Evolutionary conservation across 2,329 filamentous ascomycete species (phyloP).

Genomic region (Aspergillus phoenicis): DNA sequence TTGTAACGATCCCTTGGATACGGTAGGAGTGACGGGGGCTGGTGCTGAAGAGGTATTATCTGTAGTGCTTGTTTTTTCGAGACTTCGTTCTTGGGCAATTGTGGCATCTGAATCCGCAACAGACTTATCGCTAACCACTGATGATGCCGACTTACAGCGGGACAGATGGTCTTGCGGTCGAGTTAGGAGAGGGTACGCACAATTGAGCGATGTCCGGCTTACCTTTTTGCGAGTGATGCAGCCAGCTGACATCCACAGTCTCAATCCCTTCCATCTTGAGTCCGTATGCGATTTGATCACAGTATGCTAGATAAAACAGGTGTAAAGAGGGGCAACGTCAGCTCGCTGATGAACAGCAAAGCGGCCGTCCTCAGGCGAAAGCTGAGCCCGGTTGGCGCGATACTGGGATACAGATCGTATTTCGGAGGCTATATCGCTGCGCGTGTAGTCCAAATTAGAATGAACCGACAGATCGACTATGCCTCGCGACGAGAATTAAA

Average conservation of each 20-base stretch:
- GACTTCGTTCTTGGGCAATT: constrained; percentile 18
- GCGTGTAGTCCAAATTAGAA: constrained; percentile 1
- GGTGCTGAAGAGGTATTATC: constrained; percentile 26
- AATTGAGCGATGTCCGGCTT: constrained; percentile 26
- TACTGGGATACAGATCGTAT: neutral
- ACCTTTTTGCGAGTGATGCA: constrained; percentile 84
- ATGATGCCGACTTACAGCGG: constrained; percentile 40
- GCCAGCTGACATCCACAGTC: constrained; percentile 87
- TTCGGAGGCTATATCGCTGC: neutral
- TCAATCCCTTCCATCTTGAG: constrained; percentile 74
- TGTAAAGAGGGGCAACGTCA: neutral
- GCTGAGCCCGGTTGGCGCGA: neutral
- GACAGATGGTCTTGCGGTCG: constrained; percentile 35
- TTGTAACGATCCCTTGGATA: constrained; percentile 22
- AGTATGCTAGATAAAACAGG: neutral
- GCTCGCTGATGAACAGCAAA: neutral
- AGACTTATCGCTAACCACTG: constrained; percentile 33
- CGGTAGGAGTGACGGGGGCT: constrained; percentile 13
- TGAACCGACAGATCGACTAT: neutral
- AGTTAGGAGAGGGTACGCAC: constrained; percentile 8
- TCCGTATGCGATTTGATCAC: neutral
- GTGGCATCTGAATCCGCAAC: constrained; percentile 26
- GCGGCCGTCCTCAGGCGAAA: neutral
- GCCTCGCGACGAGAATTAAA: neutral
- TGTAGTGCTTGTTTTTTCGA: constrained; percentile 28